phyloP scores from a whole-genome alignment of 140 eudicot genomes.

The Oenanthe javanica region DNA sequence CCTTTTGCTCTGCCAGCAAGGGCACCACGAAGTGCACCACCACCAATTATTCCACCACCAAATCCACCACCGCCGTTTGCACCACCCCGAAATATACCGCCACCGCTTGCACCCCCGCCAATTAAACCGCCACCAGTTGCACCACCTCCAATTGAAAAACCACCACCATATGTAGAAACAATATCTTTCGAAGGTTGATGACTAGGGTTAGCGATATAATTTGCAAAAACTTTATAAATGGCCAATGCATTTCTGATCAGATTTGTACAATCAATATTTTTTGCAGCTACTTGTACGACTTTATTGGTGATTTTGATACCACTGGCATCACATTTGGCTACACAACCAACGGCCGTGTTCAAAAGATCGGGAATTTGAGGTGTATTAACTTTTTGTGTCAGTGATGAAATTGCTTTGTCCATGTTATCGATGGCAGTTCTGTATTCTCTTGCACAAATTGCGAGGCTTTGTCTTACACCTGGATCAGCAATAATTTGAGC shows the following conservation, averaged over 20 bases:
- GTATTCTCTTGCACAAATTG: not conserved
- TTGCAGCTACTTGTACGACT: not conserved
- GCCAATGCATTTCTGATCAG: not conserved
- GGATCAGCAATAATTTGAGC: not conserved
- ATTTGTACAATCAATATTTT: not conserved
- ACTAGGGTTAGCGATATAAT: not conserved
- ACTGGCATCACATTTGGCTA: slow-evolving; percentile 4
- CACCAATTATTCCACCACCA: not conserved
- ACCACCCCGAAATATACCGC: not conserved
- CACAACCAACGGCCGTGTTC: not conserved
- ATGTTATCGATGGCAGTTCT: not conserved
- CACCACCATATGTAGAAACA: too few species aligned
- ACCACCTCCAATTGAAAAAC: not conserved
- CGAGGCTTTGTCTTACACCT: not conserved
- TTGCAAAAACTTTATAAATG: not conserved
- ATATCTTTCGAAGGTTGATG: not conserved
- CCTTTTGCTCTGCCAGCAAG: not conserved
- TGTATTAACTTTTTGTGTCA: not conserved
- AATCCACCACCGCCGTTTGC: not conserved
- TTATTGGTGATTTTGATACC: not conserved
- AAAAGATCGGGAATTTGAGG: not conserved
- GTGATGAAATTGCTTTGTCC: not conserved
- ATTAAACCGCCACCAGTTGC: not conserved
- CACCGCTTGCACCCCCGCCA: not conserved
- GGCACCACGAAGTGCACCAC: not conserved